Base-by-base conservation (phyloP, 2,329 filamentous ascomycete genomes). In the Colletotrichum sp. region DNA sequence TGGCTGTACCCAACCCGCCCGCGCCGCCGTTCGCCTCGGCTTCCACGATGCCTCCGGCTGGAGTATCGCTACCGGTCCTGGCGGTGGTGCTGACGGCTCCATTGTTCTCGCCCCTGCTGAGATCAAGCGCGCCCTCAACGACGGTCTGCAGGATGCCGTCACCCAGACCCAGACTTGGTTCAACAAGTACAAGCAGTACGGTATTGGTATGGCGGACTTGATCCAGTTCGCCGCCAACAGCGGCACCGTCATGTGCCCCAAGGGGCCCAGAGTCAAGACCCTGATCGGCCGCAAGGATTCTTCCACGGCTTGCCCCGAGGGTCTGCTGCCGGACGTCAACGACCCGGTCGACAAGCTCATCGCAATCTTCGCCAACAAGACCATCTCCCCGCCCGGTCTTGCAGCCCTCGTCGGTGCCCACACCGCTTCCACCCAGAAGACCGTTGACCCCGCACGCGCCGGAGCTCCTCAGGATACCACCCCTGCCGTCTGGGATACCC, bases 351-450 rank as follows among this genome's bases (percentile, higher is more conserved):
- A 88, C 27, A 85, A 84, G 19, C 82, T 90, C 34, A 86, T 90
- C 71, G 80, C 83, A 22, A 82, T 90, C 7, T 92, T 91, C 81
- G 80, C 82, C 25, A 85, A 87, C 78, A 91, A 92, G 82, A 91
- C 89, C 4, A 90, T 92, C 77, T 83, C 81, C 15, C 84, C 87
- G 0, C 85, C 86, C 34, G 88, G 89, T 11, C 85, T 90, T 3
- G 87, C 88, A 3, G 90, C 90, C 5, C 86, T 92, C 2, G 81
- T 92, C 11, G 90, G 90, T 39, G 90, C 90, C 0, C 90, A 92
- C 79, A 88, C 88, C 2, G 85, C 87, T 4, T 88, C 87, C 3
- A 86, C 87, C 77, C 89, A 91, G 79, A 84, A 85, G 73, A 85
- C 86, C 57, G 85, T 87, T 75, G 85, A 90, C 76, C 61, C 80